Evolutionary conservation across 1,284 basidiomycete genomes (phyloP), one percentile per base, ranked within the genome.

Genomic region (Salmacisia buchloeana): DNA sequence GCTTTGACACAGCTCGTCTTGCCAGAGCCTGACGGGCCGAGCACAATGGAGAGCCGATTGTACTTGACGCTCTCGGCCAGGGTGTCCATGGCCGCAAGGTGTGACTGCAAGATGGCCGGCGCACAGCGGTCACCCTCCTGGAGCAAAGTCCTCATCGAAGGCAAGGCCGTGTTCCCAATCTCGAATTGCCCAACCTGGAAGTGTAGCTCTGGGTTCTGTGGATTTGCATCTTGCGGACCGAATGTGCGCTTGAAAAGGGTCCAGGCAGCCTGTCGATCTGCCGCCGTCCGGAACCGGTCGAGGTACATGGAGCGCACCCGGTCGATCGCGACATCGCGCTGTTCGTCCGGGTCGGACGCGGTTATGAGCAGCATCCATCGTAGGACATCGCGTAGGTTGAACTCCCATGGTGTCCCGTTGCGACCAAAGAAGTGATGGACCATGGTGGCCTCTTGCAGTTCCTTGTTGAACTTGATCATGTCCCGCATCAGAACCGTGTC

Each of bases 371-470:
- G 74, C 59, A 86, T 81, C 94, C 96, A 98, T 58, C 96, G 87
- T 66, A 94, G 86, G 43, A 97, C 85, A 80, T 99, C 96, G 39
- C 96, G 89, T 60, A 99, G 83, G 78, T 99, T 99, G 83, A 99
- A 97, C 78, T 99, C 96, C 96, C 96, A 99, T 1, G 96, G 96
- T 59, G 87, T 85, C 9, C 96, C 96, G 66, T 90, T 87, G 52
- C 87, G 85, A 4, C 87, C 94, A 75, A 97, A 92, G 1, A 83
- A 74, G 33, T 86, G 85, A 62, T 85, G 85, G 33, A 86, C 79
- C 71, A 87, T 86, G 2, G 89, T 86, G 69, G 88, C 87, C 23
- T 88, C 83, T 64, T 89, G 87, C 59, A 98, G 83, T 4, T 61
- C 64, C 43, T 64, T 66, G 78, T 94, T 97, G 83, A 90, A 97